Conservation (phyloP, 495 filamentous ascomycete species). For the Neurospora hispaniola region DNA sequence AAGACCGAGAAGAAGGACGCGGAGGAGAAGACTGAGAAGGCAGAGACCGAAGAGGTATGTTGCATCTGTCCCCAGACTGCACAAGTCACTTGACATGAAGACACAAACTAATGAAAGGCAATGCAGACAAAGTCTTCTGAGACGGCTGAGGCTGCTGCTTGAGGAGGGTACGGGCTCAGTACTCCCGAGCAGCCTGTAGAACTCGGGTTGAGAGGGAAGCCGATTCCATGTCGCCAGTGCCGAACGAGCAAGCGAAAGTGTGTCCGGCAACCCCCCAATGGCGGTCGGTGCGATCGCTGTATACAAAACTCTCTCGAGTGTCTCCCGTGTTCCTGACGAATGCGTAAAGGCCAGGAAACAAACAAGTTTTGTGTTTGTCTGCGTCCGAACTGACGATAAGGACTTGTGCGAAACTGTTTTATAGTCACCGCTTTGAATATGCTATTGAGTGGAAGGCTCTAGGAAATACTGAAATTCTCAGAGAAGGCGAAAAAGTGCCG, state of each 20-base stretch:
- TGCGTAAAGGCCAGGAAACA: neutral
- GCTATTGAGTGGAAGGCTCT: neutral
- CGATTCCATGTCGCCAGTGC: neutral
- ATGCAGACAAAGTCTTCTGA: conserved; percentile 13
- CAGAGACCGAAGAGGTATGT: conserved; percentile 25
- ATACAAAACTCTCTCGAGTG: neutral
- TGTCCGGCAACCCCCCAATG: neutral
- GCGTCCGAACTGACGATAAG: neutral
- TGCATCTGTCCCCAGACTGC: neutral
- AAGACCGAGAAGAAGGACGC: conserved; percentile 10
- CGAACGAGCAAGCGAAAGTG: neutral
- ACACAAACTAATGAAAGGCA: neutral
- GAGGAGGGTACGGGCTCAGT: neutral
- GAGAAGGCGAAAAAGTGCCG: neutral
- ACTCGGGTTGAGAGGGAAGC: no score
- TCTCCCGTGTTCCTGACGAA: neutral
- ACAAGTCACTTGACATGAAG: neutral
- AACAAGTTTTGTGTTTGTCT: neutral
- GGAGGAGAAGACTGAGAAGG: conserved; percentile 17
- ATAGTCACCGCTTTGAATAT: neutral
- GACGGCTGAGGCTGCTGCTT: conserved; percentile 19
- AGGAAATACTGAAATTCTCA: neutral
- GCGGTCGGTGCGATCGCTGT: neutral
- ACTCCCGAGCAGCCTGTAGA: neutral
- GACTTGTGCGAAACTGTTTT: neutral